Conservation (phyloP, 345 rosid species). For the sweet orange (Citrus sinensis) region DNA sequence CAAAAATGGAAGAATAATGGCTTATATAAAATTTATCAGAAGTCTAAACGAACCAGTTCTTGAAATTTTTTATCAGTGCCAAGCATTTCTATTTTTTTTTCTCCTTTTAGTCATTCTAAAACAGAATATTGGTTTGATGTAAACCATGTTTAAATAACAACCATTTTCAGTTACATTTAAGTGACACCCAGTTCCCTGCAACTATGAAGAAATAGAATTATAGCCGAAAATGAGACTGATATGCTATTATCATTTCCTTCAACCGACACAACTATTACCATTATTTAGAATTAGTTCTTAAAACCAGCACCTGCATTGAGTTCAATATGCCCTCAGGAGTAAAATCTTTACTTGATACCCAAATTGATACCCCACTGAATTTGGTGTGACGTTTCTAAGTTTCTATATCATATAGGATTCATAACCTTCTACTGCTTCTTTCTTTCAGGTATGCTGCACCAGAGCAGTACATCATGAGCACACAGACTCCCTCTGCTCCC, state of each 20-base stretch:
- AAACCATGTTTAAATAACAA: background rate
- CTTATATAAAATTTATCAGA: background rate
- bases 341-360: background rate
- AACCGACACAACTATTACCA: too few species aligned
- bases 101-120: background rate
- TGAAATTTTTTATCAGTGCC: background rate
- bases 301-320: background rate
- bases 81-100: background rate
- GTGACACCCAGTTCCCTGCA: too few species aligned
- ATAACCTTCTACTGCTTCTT: background rate
- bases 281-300: background rate
- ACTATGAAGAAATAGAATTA: too few species aligned
- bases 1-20: background rate
- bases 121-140: background rate
- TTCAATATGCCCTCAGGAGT: background rate
- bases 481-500: constrained; percentile 98
- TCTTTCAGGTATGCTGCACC: constrained; percentile 84
- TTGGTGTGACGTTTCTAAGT: background rate
- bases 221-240: too few species aligned
- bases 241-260: too few species aligned
- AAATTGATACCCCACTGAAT: background rate
- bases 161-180: too few species aligned
- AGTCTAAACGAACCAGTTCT: background rate
- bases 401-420: background rate
- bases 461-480: constrained; percentile 99